Evolutionary conservation across 257 asterid genomes (phyloP).

Genomic region (Ehretia macrophylla): DNA sequence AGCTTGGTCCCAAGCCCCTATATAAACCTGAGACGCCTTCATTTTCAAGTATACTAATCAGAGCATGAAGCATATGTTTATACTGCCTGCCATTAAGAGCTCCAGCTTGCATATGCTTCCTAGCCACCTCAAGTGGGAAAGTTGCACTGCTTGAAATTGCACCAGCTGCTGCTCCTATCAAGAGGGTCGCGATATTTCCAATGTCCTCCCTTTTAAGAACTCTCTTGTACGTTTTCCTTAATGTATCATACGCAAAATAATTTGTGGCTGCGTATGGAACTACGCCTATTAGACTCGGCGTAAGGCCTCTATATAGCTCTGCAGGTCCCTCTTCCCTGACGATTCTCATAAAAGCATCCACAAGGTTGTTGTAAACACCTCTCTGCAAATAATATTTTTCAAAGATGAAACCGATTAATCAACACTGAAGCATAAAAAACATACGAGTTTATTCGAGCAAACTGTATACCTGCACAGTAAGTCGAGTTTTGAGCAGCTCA

Average conservation of each 20-base stretch:
- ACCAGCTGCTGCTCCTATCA: constrained; percentile 54
- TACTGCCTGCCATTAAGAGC: constrained; percentile 50
- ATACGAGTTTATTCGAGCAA: neutral
- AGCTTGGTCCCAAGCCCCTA: constrained; percentile 51
- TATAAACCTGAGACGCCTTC: constrained; percentile 45
- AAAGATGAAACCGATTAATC: constrained; percentile 1
- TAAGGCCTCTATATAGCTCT: constrained; percentile 47
- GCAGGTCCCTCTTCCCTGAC: constrained; percentile 45
- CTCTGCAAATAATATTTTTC: constrained; percentile 25
- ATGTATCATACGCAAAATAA: constrained; percentile 44
- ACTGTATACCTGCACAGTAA: constrained; percentile 44
- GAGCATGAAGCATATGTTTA: constrained; percentile 43
- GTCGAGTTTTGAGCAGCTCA: constrained; percentile 51
- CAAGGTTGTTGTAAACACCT: constrained; percentile 37
- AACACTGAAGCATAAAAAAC: neutral
- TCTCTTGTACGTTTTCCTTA: constrained; percentile 39
- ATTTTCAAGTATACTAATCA: constrained; percentile 38
- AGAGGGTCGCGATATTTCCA: constrained; percentile 47
- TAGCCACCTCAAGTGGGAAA: constrained; percentile 51
- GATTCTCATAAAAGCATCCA: constrained; percentile 45
- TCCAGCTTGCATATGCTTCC: constrained; percentile 54
- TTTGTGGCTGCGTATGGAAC: constrained; percentile 50
- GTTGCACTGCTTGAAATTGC: constrained; percentile 54
- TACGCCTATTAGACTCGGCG: constrained; percentile 51
- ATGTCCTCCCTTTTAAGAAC: constrained; percentile 33